Base-by-base conservation (phyloP, 257 asterid species). In the Striga asiatica region DNA sequence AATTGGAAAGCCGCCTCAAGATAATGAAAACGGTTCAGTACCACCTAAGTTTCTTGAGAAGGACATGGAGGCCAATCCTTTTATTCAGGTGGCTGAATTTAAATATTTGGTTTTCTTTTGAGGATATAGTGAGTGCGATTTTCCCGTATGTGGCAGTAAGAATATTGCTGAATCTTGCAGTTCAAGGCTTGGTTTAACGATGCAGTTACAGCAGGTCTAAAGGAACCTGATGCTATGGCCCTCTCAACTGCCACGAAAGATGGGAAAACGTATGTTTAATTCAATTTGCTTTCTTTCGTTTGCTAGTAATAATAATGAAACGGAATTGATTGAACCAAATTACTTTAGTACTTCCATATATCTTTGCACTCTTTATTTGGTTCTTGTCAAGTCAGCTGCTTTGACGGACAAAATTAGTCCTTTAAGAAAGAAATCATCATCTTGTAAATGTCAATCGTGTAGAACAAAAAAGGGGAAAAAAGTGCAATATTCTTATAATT, bases 21-120 rank as follows among this genome's bases (percentile, higher is more conserved):
- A 27, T 41, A 22, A 63, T 14, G 5, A 29, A 42, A 31, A 34
- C 53, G 19, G 12, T 13, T 5, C 45, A 2, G 48, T 74, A 46
- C 74, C 85, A 62, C 82, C 83, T n/a, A 81, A 77, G 65, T 35
- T 77, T 52, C 71, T 73, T 14, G 88, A 76, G 62, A 83, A 71
- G 64, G 73, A 78, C 38, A 77, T 66, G 51, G 74, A 71, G 43
- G 65, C 69, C 16, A 79, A 87, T 66, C 96, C 96, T 52, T 77
- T 87, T 66, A 70, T 71, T 71, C 95, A 86, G 95, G 95, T 83
- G 71, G 12, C n/a, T n/a, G n/a, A n/a, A n/a, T n/a, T n/a, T n/a
- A n/a, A n/a, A n/a, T n/a, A n/a, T n/a, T n/a, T n/a, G n/a, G n/a
- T n/a, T n/a, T n/a, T n/a, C n/a, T n/a, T n/a, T n/a, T n/a, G n/a